Conservation (phyloP, 1,284 basidiomycete species). For the Moniliella sp. region DNA sequence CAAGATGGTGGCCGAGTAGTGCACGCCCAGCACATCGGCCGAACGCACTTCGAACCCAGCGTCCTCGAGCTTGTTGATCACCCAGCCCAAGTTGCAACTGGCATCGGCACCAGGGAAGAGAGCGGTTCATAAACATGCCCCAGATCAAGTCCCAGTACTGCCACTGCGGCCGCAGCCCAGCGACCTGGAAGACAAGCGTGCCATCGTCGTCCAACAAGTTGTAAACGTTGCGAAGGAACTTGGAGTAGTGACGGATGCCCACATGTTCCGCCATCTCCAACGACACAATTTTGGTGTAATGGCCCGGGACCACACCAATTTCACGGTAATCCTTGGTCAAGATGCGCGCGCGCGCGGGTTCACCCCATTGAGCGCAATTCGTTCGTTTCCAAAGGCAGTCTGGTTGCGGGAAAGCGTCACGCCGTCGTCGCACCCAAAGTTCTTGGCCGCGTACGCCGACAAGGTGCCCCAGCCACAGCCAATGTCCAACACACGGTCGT, state of each 20-base stretch:
- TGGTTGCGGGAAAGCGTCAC: slow-evolving; percentile 80
- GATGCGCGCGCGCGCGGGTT: slow-evolving; percentile 58
- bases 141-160: slow-evolving; percentile 88
- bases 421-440: slow-evolving; percentile 85
- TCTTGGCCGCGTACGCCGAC: slow-evolving; percentile 80
- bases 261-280: slow-evolving; percentile 94
- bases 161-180: slow-evolving; percentile 77
- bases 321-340: slow-evolving; percentile 87
- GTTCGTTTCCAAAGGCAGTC: slow-evolving; percentile 69
- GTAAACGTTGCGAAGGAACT: slow-evolving; percentile 77
- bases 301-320: slow-evolving; percentile 56
- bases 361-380: slow-evolving; percentile 62
- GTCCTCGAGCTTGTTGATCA: slow-evolving; percentile 54
- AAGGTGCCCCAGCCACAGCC: slow-evolving; percentile 98
- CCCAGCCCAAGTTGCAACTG: slow-evolving; percentile 73
- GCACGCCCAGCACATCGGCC: slow-evolving; percentile 57
- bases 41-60: slow-evolving; percentile 93
- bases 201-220: slow-evolving; percentile 83
- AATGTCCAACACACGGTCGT: slow-evolving; percentile 66
- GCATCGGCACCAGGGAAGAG: slow-evolving; percentile 91
- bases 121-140: slow-evolving; percentile 37
- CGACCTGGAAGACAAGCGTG: slow-evolving; percentile 81
- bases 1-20: slow-evolving; percentile 74
- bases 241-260: slow-evolving; percentile 70
- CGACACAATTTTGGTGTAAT: slow-evolving; percentile 78